A percentile compares a stretch with the other conserved stretches of the same genome.
These are phyloP conservation scores for Volvariella surrecta DNA, from an alignment of 1,284 basidiomycete species.

Conservation along the genomic window DNA sequence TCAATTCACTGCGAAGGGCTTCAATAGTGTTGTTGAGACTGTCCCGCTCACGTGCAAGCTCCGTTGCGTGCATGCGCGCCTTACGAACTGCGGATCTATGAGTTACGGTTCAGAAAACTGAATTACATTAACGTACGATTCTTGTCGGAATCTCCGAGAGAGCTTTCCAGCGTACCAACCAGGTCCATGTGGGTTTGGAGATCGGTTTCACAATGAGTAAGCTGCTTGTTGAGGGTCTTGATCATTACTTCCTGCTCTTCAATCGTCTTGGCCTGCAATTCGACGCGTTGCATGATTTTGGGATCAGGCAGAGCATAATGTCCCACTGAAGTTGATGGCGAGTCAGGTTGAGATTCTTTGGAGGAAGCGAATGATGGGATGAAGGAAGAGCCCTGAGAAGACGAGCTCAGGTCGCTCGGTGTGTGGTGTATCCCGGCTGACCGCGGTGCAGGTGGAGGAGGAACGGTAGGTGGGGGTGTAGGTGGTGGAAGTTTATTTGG, in stretches of 20 bases:
- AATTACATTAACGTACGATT: conserved; percentile 57
- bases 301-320: conserved; percentile 30
- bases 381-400: conserved; percentile 45
- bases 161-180: conserved; percentile 74
- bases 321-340: conserved; percentile 60
- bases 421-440: conserved; percentile 24
- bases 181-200: conserved; percentile 89
- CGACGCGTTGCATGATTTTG: conserved; percentile 51
- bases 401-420: conserved; percentile 43
- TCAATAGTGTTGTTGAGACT: conserved; percentile 57
- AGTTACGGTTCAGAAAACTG: conserved; percentile 7
- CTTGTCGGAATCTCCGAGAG: conserved; percentile 83
- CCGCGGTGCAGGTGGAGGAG: conserved; percentile 76
- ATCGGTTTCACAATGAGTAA: conserved; percentile 86
- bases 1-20: conserved; percentile 58
- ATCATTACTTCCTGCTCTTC: conserved; percentile 86
- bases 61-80: conserved; percentile 83
- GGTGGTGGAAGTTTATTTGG: conserved; percentile 78
- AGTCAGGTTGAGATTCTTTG: conserved; percentile 56
- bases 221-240: conserved; percentile 86
- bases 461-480: conserved; percentile 81
- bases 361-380: conserved; percentile 48
- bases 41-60: conserved; percentile 79
- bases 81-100: conserved; percentile 59
- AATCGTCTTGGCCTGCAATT: conserved; percentile 68